Evolutionary conservation across 768 basidiomycete species (phyloP), one percentile per base, ranked within the genome.

Genomic region (Tulasnella sp.): DNA sequence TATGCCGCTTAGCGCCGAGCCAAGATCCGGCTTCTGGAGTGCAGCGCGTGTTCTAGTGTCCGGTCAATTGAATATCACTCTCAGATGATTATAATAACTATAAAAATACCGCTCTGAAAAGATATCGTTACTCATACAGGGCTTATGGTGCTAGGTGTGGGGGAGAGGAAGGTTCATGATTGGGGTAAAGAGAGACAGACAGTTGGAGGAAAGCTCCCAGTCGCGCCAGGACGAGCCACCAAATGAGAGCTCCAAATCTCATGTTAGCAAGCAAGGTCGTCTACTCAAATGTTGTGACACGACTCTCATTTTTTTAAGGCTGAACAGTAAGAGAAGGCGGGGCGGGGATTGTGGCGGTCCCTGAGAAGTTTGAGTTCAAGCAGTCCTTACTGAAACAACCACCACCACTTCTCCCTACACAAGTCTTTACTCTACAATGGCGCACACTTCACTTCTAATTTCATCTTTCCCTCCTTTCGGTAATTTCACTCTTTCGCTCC

Each of bases 381-480:
- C 61, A 32, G 61, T 67, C 61, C 26, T 20, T 29, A 32, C n/a
- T n/a, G 13, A n/a, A 67, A 67, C 57, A n/a, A 61, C 57, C 16
- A 61, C n/a, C 57, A 61, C 57, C 32, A 26, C 26, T 32, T n/a
- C 26, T 5, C n/a, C 26, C 11, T 0, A 1, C n/a, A 26, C 15
- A 26, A 29, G 29, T 26, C 61, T 13, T 26, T 5, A 13, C 61
- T 67, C 32, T 29, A 5, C 32, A 67, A 67, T 67, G 61, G 61
- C 61, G 29, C 32, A 67, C 13, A 67, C 61, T 29, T 67, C 61
- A 13, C 61, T 91, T 46, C 86, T 91, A 73, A 85, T 91, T 81
- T 89, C 90, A 0, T 85, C 89, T 0, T 91, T 91, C 79, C 82
- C 89, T 10, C 90, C 90, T 11, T 91, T 91, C 81, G 86, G 89